Evolutionary conservation across 768 basidiomycete genomes (phyloP).

Genomic region (Rhodocollybia butyracea): DNA sequence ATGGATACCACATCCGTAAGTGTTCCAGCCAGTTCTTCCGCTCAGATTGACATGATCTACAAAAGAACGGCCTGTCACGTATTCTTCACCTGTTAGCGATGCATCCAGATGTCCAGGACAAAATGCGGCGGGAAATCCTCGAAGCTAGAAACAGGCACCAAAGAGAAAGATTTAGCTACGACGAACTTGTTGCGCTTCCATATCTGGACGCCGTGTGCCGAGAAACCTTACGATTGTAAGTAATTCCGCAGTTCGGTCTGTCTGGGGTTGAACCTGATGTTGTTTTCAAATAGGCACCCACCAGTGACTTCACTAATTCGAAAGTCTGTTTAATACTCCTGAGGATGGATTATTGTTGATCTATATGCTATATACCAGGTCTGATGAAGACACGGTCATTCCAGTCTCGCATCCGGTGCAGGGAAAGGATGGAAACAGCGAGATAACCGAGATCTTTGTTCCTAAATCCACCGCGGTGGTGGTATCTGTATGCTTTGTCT

Average conservation of each 20-base stretch:
- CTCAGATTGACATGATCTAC: not conserved
- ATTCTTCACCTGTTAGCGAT: constrained; percentile 29
- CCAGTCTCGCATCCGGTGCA: constrained; percentile 32
- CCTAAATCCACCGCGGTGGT: constrained; percentile 24
- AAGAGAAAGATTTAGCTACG: constrained; percentile 28
- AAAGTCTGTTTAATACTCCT: constrained; percentile 25
- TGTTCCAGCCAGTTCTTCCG: not conserved
- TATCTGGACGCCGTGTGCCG: constrained; percentile 39
- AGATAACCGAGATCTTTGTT: constrained; percentile 21
- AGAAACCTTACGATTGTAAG: constrained; percentile 37
- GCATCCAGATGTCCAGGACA: constrained; percentile 34
- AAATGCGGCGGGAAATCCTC: constrained; percentile 31
- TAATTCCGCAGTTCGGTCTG: not conserved
- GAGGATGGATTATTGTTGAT: no score
- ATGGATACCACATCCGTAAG: constrained; percentile 38
- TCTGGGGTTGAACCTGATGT: not conserved
- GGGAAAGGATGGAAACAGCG: constrained; percentile 23
- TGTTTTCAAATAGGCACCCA: constrained; percentile 20
- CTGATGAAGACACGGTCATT: constrained; percentile 27
- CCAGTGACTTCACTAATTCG: constrained; percentile 20
- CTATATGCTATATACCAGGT: not conserved
- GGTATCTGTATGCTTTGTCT: constrained; percentile 9
- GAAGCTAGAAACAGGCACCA: constrained; percentile 20
- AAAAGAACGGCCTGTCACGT: constrained; percentile 26
- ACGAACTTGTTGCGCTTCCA: constrained; percentile 30